Percentiles rank a stretch among this genome's conserved stretches.
Evolutionary conservation across 75 land plant species (phyloP).

Genomic region (Chamaecyparis obtusa): DNA sequence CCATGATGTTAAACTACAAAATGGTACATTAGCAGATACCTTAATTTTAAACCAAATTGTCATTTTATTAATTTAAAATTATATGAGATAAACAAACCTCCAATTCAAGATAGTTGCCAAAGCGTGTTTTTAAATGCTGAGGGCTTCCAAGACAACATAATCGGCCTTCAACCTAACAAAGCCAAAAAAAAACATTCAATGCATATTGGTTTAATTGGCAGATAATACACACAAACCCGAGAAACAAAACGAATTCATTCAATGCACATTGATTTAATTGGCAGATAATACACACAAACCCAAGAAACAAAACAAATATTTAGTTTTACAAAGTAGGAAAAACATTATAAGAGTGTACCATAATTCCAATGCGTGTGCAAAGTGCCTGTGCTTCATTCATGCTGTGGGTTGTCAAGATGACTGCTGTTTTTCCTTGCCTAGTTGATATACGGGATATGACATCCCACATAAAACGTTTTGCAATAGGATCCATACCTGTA

Average conservation of each 20-base stretch:
- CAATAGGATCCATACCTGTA: slow-evolving; percentile 94
- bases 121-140: slow-evolving; percentile 88
- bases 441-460: slow-evolving; percentile 82
- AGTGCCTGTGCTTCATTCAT: slow-evolving; percentile 97
- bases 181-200: slow-evolving; percentile 5
- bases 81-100: slow-evolving; percentile 40
- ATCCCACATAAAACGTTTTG: slow-evolving; percentile 95
- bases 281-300: slow-evolving; percentile 2
- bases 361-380: slow-evolving; percentile 88
- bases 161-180: slow-evolving; percentile 68
- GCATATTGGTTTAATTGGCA: neutral
- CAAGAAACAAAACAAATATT: neutral
- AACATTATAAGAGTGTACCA: slow-evolving; percentile 36
- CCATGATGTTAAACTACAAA: neutral
- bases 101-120: slow-evolving; percentile 79
- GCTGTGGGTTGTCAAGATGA: slow-evolving; percentile 93
- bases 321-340: neutral
- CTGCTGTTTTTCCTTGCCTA: slow-evolving; percentile 70
- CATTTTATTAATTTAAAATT: neutral
- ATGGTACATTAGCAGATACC: neutral
- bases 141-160: slow-evolving; percentile 88
- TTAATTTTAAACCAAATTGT: neutral
- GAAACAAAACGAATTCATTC: neutral
- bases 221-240: slow-evolving; percentile 5
- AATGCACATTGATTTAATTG: slow-evolving; percentile 1